phyloP scores from a whole-genome alignment of 164 flowering plant genomes.

The Vitis rupestris region DNA sequence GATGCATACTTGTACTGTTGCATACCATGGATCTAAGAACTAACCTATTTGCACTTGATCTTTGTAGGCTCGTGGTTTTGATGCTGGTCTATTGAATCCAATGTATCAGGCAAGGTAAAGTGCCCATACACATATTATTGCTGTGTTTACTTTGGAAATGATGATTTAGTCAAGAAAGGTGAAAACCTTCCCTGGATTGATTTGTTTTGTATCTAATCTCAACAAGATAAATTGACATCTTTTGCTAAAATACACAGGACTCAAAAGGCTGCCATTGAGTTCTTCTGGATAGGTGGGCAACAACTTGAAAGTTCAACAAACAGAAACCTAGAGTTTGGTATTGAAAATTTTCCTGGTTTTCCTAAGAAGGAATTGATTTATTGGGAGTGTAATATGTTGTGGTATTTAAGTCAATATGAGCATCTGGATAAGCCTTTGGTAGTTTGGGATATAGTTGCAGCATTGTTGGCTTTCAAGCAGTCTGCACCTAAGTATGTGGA shows the following conservation, averaged over 20 bases:
- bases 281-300: conserved; percentile 88
- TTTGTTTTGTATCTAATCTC: no score
- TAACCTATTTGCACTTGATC: conserved; percentile 5
- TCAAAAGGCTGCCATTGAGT: conserved; percentile 75
- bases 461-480: conserved; percentile 62
- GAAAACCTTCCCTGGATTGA: no score
- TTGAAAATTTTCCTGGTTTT: conserved; percentile 37
- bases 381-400: conserved; percentile 67
- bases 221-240: not conserved
- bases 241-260: conserved; percentile 32
- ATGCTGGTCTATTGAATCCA: conserved; percentile 58
- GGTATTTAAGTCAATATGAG: conserved; percentile 58
- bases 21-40: no score
- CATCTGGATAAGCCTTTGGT: conserved; percentile 47
- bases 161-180: no score
- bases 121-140: not conserved
- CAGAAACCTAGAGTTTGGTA: conserved; percentile 15
- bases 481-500: conserved; percentile 49
- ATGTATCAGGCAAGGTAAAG: conserved; percentile 90
- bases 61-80: conserved; percentile 68
- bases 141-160: no score
- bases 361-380: conserved; percentile 43
- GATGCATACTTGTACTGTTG: no score
- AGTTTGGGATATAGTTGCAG: conserved; percentile 77
- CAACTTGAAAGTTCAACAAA: conserved; percentile 29